Evolutionary conservation across 169 alveolate genomes (phyloP).

Genomic region (Cyclospora cayetanensis): DNA sequence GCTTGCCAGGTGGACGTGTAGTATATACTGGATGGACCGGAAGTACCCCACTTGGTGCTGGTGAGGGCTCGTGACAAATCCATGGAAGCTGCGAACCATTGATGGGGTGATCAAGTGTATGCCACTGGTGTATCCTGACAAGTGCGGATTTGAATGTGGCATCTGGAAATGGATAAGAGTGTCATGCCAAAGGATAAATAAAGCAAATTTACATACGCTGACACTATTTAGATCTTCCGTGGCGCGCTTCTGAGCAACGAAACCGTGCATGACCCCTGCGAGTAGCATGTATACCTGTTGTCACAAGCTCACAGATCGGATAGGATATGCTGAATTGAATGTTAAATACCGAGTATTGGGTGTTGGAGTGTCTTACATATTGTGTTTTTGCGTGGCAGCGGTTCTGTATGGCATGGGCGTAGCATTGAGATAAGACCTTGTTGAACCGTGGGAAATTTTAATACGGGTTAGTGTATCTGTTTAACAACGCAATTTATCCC

Average conservation of each 20-base stretch:
- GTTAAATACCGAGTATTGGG: neutral
- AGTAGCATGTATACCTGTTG: neutral
- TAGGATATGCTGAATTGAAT: neutral
- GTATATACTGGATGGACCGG: constrained; percentile 8
- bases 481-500: constrained; percentile 48
- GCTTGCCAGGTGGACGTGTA: constrained; percentile 56
- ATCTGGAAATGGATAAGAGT: constrained; percentile 8
- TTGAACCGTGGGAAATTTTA: constrained; percentile 41
- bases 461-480: constrained; percentile 35
- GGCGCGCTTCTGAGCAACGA: constrained; percentile 49
- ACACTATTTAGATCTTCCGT: constrained; percentile 46
- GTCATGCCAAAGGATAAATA: neutral
- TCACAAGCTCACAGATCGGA: neutral
- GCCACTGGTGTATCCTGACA: constrained; percentile 51
- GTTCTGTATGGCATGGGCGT: constrained; percentile 56
- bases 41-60: neutral
- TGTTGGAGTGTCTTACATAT: neutral
- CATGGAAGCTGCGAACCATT: constrained; percentile 31
- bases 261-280: neutral
- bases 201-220: constrained; percentile 21
- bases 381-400: constrained; percentile 31
- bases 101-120: neutral
- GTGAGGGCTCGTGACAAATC: neutral
- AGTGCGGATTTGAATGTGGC: constrained; percentile 56
- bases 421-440: constrained; percentile 32